Percentiles rank a stretch among this genome's conserved stretches.
Evolutionary conservation across 495 filamentous ascomycete genomes (phyloP).

Genomic region (Trichoderma parareesei): DNA sequence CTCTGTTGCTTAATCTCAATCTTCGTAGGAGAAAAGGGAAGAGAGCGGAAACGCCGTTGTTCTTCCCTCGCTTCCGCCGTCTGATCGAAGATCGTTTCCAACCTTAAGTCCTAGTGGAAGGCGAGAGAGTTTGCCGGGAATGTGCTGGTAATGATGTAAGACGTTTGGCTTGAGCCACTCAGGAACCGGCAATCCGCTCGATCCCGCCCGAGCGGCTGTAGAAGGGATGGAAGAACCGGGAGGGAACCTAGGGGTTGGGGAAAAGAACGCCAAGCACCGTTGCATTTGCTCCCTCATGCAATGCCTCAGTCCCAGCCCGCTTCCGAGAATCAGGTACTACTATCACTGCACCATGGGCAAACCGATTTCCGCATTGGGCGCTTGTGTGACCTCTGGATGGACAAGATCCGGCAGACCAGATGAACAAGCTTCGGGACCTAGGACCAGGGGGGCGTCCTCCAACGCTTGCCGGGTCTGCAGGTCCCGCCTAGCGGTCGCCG

Average conservation of each 20-base stretch:
- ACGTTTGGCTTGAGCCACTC: not conserved
- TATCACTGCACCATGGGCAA: not conserved
- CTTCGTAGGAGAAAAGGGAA: not conserved
- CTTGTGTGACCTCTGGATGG: constrained; percentile 9
- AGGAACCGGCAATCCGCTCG: not conserved
- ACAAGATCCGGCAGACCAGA: constrained; percentile 4
- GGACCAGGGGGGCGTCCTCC: not conserved
- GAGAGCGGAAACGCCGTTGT: not conserved
- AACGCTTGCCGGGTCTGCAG: not conserved
- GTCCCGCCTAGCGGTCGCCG: constrained; percentile 3
- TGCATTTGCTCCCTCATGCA: not conserved
- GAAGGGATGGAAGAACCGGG: not conserved
- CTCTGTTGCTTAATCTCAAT: not conserved
- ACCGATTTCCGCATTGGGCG: constrained; percentile 6
- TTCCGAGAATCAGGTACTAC: not conserved
- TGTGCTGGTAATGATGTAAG: not conserved
- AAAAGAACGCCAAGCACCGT: not conserved
- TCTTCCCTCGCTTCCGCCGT: not conserved
- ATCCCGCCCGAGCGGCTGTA: not conserved
- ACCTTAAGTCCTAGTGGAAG: not conserved
- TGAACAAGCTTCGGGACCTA: constrained; percentile 8
- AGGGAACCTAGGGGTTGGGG: not conserved
- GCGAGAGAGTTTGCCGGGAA: not conserved
- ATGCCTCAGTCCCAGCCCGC: not conserved
- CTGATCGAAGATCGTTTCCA: not conserved